Evolutionary conservation across 495 filamentous ascomycete genomes (phyloP).

Genomic region (Penicillium dipodomyicola): DNA sequence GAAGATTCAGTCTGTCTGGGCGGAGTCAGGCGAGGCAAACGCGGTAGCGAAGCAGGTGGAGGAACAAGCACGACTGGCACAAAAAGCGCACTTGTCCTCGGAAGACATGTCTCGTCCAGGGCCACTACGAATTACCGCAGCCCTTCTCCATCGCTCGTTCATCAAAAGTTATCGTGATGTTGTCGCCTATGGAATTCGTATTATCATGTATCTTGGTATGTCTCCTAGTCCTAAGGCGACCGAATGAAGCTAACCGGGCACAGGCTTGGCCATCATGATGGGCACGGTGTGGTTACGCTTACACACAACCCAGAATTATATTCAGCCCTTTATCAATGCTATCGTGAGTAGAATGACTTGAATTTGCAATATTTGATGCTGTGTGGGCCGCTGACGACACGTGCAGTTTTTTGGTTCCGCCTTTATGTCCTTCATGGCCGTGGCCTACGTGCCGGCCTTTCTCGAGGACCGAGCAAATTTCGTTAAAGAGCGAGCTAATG

Average conservation of each 20-base stretch:
- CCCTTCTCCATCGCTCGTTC: slow-evolving; percentile 67
- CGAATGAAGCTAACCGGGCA: slow-evolving; percentile 18
- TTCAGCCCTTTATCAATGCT: slow-evolving; percentile 76
- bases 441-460: slow-evolving; percentile 76
- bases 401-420: slow-evolving; percentile 77
- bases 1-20: slow-evolving; percentile 34
- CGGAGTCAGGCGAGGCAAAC: slow-evolving; percentile 19
- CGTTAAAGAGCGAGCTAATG: slow-evolving; percentile 77
- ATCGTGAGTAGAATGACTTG: too few species aligned
- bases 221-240: not conserved
- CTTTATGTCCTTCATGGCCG: slow-evolving; percentile 91
- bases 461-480: slow-evolving; percentile 73
- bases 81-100: slow-evolving; percentile 20
- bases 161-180: slow-evolving; percentile 82
- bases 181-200: slow-evolving; percentile 74
- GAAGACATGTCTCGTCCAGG: slow-evolving; percentile 32
- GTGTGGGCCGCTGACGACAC: too few species aligned
- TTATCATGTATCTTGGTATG: slow-evolving; percentile 75
- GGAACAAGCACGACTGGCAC: slow-evolving; percentile 12
- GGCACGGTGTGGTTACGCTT: slow-evolving; percentile 81
- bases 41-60: slow-evolving; percentile 10
- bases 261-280: slow-evolving; percentile 76
- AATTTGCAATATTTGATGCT: not conserved
- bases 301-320: slow-evolving; percentile 58
- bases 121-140: slow-evolving; percentile 34